Evolutionary conservation across 140 eudicot genomes (phyloP).

Genomic region (Oenanthe javanica): DNA sequence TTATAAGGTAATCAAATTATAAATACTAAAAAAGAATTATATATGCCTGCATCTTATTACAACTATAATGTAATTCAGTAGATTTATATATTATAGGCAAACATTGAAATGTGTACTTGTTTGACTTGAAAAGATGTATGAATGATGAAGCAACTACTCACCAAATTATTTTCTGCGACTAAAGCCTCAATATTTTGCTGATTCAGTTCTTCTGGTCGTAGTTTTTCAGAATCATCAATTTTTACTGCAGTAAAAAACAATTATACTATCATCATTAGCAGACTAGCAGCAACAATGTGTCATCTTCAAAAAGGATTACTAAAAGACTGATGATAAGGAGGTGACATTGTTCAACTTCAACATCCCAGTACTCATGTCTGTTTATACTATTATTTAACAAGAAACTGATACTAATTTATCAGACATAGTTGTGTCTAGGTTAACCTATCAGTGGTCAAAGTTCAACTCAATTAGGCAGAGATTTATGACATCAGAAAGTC

Average conservation of each 20-base stretch:
- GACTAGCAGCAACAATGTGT: background rate
- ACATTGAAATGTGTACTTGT: background rate
- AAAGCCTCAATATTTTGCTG: slow-evolving; percentile 97
- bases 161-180: slow-evolving; percentile 94
- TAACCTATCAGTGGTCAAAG: background rate
- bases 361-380: background rate
- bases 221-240: slow-evolving; percentile 60
- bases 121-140: slow-evolving; percentile 9
- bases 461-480: background rate
- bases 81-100: background rate
- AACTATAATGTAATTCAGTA: background rate
- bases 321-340: background rate
- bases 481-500: too few species aligned
- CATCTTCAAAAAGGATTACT: background rate
- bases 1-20: background rate
- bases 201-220: slow-evolving; percentile 93
- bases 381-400: background rate
- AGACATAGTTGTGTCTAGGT: background rate
- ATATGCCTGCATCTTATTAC: too few species aligned
- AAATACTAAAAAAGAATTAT: background rate
- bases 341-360: background rate
- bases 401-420: background rate
- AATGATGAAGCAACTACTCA: slow-evolving; percentile 18
- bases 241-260: slow-evolving; percentile 35
- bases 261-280: background rate